These are phyloP conservation scores for Guyanaporus albipodus DNA, from an alignment of 768 basidiomycete species.

Conservation along the genomic window DNA sequence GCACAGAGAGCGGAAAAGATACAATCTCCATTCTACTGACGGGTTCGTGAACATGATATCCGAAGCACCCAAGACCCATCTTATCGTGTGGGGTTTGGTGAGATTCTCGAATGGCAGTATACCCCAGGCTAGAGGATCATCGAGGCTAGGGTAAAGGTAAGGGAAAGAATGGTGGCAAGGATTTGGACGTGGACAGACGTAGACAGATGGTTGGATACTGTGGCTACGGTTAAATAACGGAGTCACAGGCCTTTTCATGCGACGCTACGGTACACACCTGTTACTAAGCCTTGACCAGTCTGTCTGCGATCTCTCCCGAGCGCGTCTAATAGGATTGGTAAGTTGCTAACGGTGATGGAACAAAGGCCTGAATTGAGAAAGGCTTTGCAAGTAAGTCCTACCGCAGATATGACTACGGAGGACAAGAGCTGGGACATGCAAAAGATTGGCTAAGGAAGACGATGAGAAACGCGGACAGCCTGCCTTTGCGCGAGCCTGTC, in stretches of 20 bases:
- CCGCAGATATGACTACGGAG: slow-evolving; percentile 54
- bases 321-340: slow-evolving; percentile 60
- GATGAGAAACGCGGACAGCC: neutral
- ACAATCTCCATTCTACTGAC: slow-evolving; percentile 41
- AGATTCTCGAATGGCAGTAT: slow-evolving; percentile 66
- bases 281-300: slow-evolving; percentile 63
- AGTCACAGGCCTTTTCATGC: neutral
- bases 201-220: slow-evolving; percentile 93
- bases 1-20: neutral
- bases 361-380: slow-evolving; percentile 66
- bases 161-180: slow-evolving; percentile 3
- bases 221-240: slow-evolving; percentile 4
- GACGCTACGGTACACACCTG: slow-evolving; percentile 45
- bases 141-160: slow-evolving; percentile 47
- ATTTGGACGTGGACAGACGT: slow-evolving; percentile 54
- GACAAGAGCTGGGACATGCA: slow-evolving; percentile 48
- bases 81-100: slow-evolving; percentile 52
- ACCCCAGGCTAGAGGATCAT: slow-evolving; percentile 88
- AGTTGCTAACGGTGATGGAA: slow-evolving; percentile 66
- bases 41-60: slow-evolving; percentile 95
- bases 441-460: no score
- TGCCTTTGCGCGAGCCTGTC: neutral
- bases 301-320: slow-evolving; percentile 46
- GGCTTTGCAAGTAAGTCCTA: slow-evolving; percentile 77
- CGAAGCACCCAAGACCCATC: slow-evolving; percentile 91